Evolutionary conservation across 2,329 filamentous ascomycete species (phyloP).

Genomic region (Thielaviopsis punctulata): DNA sequence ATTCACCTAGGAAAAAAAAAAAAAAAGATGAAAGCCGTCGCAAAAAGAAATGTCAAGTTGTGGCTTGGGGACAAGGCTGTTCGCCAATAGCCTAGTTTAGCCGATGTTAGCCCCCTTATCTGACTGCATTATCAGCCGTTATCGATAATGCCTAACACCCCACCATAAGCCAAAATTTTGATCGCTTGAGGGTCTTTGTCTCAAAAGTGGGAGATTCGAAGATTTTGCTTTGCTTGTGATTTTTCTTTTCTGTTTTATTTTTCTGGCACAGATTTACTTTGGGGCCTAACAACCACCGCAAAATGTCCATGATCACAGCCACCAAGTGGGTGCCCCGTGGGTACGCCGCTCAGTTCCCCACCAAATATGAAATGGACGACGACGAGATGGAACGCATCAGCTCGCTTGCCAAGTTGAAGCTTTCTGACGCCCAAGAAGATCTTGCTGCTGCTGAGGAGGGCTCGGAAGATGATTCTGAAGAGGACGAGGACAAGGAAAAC

Average conservation of each 20-base stretch:
- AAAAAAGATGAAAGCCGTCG: background rate
- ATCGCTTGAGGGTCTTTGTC: background rate
- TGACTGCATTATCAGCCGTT: slow-evolving; percentile 2
- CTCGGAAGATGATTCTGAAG: slow-evolving; percentile 16
- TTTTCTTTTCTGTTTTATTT: slow-evolving; percentile 5
- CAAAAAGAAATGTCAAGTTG: too few relatives aligned
- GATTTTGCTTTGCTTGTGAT: slow-evolving; percentile 1
- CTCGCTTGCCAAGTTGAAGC: slow-evolving; percentile 55
- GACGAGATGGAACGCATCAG: slow-evolving; percentile 61
- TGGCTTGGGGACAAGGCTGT: slow-evolving; percentile 7
- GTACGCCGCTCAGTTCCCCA: slow-evolving; percentile 58
- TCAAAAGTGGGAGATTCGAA: slow-evolving; percentile 5
- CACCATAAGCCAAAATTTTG: slow-evolving; percentile 10
- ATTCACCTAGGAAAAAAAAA: too few relatives aligned
- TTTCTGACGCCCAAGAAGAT: slow-evolving; percentile 84
- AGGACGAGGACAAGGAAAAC: slow-evolving; percentile 18
- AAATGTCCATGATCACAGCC: slow-evolving; percentile 60
- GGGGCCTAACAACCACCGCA: slow-evolving; percentile 17
- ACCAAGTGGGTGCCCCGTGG: slow-evolving; percentile 62
- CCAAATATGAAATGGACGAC: slow-evolving; percentile 60
- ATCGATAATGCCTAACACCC: slow-evolving; percentile 7
- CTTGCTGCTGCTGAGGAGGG: slow-evolving; percentile 31
- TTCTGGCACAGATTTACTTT: background rate
- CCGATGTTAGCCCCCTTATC: slow-evolving; percentile 1
- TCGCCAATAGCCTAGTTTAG: slow-evolving; percentile 1